Percentiles rank a stretch among this genome's conserved stretches.
Evolutionary conservation across 83 land plant genomes (phyloP).

Genomic region (Picea engelmannii): DNA sequence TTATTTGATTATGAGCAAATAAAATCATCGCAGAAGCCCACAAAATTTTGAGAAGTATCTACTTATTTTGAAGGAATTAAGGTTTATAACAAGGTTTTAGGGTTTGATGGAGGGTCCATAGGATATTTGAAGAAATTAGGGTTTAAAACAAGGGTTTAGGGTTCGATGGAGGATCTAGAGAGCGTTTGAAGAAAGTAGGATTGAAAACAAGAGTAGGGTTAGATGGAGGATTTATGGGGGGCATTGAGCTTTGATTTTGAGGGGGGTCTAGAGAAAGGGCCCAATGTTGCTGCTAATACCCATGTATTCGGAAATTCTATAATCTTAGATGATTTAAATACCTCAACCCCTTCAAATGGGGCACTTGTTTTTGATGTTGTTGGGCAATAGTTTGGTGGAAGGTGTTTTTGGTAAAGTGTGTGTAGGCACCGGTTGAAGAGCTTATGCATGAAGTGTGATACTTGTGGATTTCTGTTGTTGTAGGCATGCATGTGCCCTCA

Average conservation of each 20-base stretch:
- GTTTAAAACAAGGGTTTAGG: not conserved
- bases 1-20: not conserved
- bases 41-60: not conserved
- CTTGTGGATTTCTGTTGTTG: constrained; percentile 58
- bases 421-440: constrained; percentile 81
- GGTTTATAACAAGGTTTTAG: not conserved
- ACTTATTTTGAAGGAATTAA: not conserved
- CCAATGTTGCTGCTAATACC: constrained; percentile 9
- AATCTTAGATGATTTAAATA: constrained; percentile 18
- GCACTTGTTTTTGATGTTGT: not conserved
- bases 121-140: not conserved
- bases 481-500: too few species aligned
- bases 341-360: constrained; percentile 13
- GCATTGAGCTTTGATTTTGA: constrained; percentile 81
- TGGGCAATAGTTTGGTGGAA: constrained; percentile 12
- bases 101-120: not conserved
- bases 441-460: constrained; percentile 83
- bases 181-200: constrained; percentile 42
- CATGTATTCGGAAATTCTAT: constrained; percentile 11
- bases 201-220: too few species aligned
- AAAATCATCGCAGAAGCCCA: not conserved
- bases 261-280: constrained; percentile 62
- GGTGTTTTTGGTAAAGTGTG: constrained; percentile 78
- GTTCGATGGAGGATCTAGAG: constrained; percentile 63
- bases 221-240: constrained; percentile 76